Conservation (phyloP, 2,329 filamentous ascomycete species). For the Calonectria naviculata region DNA sequence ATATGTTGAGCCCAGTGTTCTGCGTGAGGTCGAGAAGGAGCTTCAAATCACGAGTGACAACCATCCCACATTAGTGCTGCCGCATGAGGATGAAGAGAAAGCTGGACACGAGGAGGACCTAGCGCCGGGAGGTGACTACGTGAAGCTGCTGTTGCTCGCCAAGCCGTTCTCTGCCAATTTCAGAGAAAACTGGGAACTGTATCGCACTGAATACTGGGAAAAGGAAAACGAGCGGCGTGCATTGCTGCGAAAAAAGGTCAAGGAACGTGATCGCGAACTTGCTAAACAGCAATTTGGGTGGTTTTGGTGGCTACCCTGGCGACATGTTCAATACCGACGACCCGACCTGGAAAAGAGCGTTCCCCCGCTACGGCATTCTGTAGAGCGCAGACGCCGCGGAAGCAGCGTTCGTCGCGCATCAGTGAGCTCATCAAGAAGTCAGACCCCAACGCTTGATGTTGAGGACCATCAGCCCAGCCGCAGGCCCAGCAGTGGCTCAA, state of each 20-base stretch:
- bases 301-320: conserved; percentile 89
- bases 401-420: conserved; percentile 65
- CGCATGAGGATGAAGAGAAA: conserved; percentile 67
- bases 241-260: conserved; percentile 76
- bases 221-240: conserved; percentile 91
- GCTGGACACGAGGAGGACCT: conserved; percentile 89
- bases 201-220: conserved; percentile 96
- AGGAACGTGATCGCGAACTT: conserved; percentile 74
- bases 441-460: conserved; percentile 60
- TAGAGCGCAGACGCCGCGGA: conserved; percentile 62
- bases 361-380: conserved; percentile 53
- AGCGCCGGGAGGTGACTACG: conserved; percentile 87
- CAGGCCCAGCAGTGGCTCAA: conserved; percentile 60
- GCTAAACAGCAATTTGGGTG: conserved; percentile 76
- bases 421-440: conserved; percentile 61
- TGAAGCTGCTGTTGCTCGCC: conserved; percentile 89
- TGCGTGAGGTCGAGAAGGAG: conserved; percentile 70
- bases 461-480: conserved; percentile 55
- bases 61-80: conserved; percentile 56
- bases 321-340: conserved; percentile 48
- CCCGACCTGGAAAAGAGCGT: conserved; percentile 51
- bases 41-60: conserved; percentile 58
- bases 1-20: conserved; percentile 74
- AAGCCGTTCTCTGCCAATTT: conserved; percentile 97
- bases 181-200: conserved; percentile 96